Conservation (phyloP, 2,329 filamentous ascomycete genomes). For the Hypoxylon sp. region DNA sequence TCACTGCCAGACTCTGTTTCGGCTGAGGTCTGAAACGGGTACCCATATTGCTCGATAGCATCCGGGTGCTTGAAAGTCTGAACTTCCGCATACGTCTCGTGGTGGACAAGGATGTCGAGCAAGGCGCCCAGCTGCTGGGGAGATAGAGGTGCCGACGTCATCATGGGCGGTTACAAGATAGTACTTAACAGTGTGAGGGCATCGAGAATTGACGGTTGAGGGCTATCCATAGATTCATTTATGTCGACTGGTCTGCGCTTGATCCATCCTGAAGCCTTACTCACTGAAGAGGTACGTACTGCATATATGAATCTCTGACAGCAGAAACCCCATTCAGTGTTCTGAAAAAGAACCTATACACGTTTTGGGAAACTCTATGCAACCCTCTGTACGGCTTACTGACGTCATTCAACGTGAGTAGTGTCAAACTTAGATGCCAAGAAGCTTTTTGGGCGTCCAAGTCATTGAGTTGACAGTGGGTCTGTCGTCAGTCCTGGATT, state of each 20-base stretch:
- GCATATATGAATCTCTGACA: neutral
- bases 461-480: no score
- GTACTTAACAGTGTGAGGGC: neutral
- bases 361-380: neutral
- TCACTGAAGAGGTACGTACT: neutral
- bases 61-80: constrained; percentile 75
- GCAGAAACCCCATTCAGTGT: neutral
- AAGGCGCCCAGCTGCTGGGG: constrained; percentile 63
- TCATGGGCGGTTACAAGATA: constrained; percentile 7
- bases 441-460: neutral
- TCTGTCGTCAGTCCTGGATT: neutral
- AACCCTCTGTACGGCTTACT: constrained; percentile 8
- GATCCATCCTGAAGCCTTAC: constrained; percentile 1
- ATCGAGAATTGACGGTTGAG: constrained; percentile 4
- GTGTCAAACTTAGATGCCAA: constrained; percentile 1
- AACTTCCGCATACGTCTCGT: constrained; percentile 75
- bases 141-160: constrained; percentile 47
- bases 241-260: neutral
- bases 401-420: constrained; percentile 32
- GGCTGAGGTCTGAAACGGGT: constrained; percentile 67
- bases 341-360: constrained; percentile 5
- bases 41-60: constrained; percentile 76
- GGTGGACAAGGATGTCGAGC: constrained; percentile 70
- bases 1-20: constrained; percentile 45
- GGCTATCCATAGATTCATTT: neutral